Percentiles rank a stretch among this genome's conserved stretches.
These are phyloP conservation scores for Spinacia oleracea DNA, from an alignment of 179 eudicot genomes.

Conservation along the genomic window DNA sequence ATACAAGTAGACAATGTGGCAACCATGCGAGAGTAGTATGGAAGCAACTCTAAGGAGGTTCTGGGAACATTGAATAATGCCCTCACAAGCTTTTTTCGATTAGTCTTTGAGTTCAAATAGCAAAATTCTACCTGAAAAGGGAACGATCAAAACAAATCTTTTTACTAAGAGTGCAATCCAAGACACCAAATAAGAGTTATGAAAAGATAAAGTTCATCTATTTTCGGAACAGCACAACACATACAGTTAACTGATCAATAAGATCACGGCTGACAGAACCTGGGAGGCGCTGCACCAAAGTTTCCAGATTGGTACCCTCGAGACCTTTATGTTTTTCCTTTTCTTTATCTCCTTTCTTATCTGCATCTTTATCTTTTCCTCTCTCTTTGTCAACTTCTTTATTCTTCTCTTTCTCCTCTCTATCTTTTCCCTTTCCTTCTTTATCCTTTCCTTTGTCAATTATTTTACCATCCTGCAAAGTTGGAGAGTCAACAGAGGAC, in stretches of 20 bases:
- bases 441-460: constrained; percentile 54
- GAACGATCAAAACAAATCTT: constrained; percentile 23
- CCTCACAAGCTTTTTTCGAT: constrained; percentile 90
- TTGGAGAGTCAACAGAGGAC: constrained; percentile 52
- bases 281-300: constrained; percentile 86
- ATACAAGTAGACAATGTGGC: constrained; percentile 94
- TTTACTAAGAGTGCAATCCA: not conserved
- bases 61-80: constrained; percentile 88
- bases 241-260: constrained; percentile 92
- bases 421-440: constrained; percentile 54
- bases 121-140: constrained; percentile 84
- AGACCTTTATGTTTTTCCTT: constrained; percentile 81
- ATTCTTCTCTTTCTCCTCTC: constrained; percentile 65
- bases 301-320: constrained; percentile 86
- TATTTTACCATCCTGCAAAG: constrained; percentile 52
- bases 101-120: constrained; percentile 86
- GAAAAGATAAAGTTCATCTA: not conserved
- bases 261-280: constrained; percentile 98
- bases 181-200: not conserved
- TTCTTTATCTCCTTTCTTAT: constrained; percentile 64
- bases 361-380: constrained; percentile 75
- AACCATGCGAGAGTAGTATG: constrained; percentile 97
- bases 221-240: constrained; percentile 8
- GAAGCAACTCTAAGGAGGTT: constrained; percentile 88
- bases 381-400: constrained; percentile 78